Evolutionary conservation across 257 asterid genomes (phyloP).

Genomic region (Leonotis leonurus): DNA sequence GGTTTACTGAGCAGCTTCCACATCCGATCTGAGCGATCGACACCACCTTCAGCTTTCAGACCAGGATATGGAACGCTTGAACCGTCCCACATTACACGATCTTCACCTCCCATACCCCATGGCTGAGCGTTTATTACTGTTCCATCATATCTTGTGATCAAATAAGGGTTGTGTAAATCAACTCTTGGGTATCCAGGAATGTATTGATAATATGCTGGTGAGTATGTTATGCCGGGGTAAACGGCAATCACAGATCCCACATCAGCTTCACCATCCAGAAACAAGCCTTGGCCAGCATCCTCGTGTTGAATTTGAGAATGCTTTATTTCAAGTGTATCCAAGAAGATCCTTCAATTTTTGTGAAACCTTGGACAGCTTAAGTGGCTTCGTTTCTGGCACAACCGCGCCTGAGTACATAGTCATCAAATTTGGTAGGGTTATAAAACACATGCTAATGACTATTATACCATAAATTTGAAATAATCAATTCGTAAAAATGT

Average conservation of each 20-base stretch:
- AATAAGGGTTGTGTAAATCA: too few relatives aligned
- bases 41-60: conserved; percentile 19
- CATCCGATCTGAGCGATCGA: too few relatives aligned
- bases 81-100: conserved; percentile 63
- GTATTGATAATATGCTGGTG: too few relatives aligned
- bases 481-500: not conserved
- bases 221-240: too few relatives aligned
- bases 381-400: conserved; percentile 43
- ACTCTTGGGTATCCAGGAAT: too few relatives aligned
- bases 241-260: too few relatives aligned
- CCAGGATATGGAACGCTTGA: conserved; percentile 17
- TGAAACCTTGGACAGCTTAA: conserved; percentile 46
- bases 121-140: conserved; percentile 82
- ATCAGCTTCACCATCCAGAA: too few relatives aligned
- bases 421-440: conserved; percentile 14
- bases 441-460: too few relatives aligned
- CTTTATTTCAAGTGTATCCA: conserved; percentile 65
- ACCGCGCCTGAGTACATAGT: conserved; percentile 31
- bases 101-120: conserved; percentile 86
- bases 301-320: conserved; percentile 70
- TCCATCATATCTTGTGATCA: too few relatives aligned
- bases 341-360: conserved; percentile 49
- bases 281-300: conserved; percentile 82
- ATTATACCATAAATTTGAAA: too few relatives aligned
- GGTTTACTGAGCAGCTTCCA: conserved; percentile 85